Percentiles rank a stretch among this genome's conserved stretches.
phyloP scores from a whole-genome alignment of 202 grass and related monocot species.

The Zizania palustris region DNA sequence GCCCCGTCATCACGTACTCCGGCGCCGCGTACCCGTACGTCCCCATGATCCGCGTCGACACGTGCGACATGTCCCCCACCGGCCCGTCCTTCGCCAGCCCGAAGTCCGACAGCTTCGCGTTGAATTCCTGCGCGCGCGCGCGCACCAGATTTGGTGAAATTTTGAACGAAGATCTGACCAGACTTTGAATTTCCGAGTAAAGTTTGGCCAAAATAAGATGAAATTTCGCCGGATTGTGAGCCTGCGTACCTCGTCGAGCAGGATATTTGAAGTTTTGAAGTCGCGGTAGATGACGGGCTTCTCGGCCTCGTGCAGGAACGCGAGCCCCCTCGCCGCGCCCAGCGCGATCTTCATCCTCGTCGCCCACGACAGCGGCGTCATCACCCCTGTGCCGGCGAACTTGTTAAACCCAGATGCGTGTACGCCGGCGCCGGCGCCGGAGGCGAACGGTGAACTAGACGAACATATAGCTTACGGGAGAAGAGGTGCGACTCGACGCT shows the following conservation, averaged over 20 bases:
- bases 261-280: slow-evolving; percentile 92
- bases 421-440: no score
- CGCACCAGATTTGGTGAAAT: background rate
- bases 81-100: slow-evolving; percentile 88
- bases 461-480: slow-evolving; percentile 30
- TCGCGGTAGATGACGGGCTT: slow-evolving; percentile 87
- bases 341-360: slow-evolving; percentile 83
- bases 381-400: slow-evolving; percentile 38
- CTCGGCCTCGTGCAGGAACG: slow-evolving; percentile 84
- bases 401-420: no score
- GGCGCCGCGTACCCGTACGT: slow-evolving; percentile 93
- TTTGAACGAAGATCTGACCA: background rate
- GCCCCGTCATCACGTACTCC: slow-evolving; percentile 92
- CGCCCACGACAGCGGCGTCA: slow-evolving; percentile 64
- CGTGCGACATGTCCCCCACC: slow-evolving; percentile 80
- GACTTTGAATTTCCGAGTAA: background rate
- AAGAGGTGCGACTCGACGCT: slow-evolving; percentile 91
- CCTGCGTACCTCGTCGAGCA: slow-evolving; percentile 57
- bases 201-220: background rate
- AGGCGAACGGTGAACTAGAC: no score
- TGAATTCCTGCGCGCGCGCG: slow-evolving; percentile 42
- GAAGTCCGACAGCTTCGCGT: slow-evolving; percentile 91
- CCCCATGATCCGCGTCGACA: slow-evolving; percentile 90
- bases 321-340: slow-evolving; percentile 79
- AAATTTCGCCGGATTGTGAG: background rate